Evolutionary conservation across 352 stramenopile genomes (phyloP).

Genomic region (Pythium phragmitis): DNA sequence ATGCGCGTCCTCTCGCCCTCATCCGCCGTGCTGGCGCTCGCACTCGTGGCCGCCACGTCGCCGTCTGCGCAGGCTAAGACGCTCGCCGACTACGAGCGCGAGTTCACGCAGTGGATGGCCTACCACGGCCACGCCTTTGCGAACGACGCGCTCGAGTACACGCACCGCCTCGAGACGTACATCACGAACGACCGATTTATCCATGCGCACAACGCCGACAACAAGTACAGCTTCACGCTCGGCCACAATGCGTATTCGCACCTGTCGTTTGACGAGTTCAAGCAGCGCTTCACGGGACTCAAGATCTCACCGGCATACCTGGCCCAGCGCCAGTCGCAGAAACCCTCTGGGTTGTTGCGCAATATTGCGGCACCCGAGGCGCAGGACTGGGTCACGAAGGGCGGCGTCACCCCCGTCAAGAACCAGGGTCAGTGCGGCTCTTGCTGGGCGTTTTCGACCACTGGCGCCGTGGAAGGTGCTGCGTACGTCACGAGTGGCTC

Average conservation of each 20-base stretch:
- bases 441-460: constrained; percentile 98
- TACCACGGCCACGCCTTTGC: constrained; percentile 47
- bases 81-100: constrained; percentile 60
- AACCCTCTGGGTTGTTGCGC: constrained; percentile 29
- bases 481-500: constrained; percentile 92
- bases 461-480: constrained; percentile 96
- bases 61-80: constrained; percentile 38
- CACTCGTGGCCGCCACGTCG: constrained; percentile 32
- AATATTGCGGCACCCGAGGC: constrained; percentile 55
- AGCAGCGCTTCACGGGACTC: constrained; percentile 57
- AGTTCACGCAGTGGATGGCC: constrained; percentile 71
- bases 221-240: constrained; percentile 79
- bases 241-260: constrained; percentile 95
- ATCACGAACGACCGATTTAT: constrained; percentile 89
- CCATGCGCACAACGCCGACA: constrained; percentile 79
- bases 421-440: constrained; percentile 95
- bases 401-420: constrained; percentile 95
- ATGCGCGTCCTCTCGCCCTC: constrained; percentile 18
- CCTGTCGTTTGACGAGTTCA: constrained; percentile 95
- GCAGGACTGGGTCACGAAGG: constrained; percentile 95
- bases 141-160: constrained; percentile 61
- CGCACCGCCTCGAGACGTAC: constrained; percentile 69
- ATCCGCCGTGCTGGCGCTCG: constrained; percentile 10
- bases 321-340: constrained; percentile 48
- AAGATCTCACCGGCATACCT: constrained; percentile 54